Evolutionary conservation across 805 yeast genomes (phyloP).

Genomic region (Pichia eremophila): DNA sequence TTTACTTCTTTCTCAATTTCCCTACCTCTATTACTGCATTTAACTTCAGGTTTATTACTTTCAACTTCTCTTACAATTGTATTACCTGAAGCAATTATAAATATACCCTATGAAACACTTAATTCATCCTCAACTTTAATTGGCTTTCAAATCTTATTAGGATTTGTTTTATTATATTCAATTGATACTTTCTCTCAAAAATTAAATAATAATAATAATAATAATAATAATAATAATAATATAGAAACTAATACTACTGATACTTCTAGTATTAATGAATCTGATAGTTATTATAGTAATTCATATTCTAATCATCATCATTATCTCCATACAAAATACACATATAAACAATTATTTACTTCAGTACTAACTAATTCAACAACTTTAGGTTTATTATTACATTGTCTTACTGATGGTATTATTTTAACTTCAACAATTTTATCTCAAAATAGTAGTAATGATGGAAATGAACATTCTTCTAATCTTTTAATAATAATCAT

Average conservation of each 20-base stretch:
- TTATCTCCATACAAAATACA: not conserved
- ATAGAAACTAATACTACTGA: too few relatives aligned
- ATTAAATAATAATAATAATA: not conserved
- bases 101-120: not conserved
- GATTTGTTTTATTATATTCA: constrained; percentile 5
- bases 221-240: not conserved
- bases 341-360: not conserved
- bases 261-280: too few relatives aligned
- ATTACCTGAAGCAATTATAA: constrained; percentile 8
- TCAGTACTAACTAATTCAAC: constrained; percentile 35
- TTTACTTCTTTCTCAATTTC: not conserved
- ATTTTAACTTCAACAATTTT: constrained; percentile 48
- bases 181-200: constrained; percentile 4
- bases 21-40: constrained; percentile 2
- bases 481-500: constrained; percentile 36
- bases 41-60: constrained; percentile 10
- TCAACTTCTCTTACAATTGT: constrained; percentile 8
- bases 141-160: constrained; percentile 8
- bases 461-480: constrained; percentile 7
- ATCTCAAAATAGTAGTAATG: constrained; percentile 17
- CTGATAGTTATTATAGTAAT: too few relatives aligned
- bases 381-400: constrained; percentile 55
- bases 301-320: too few relatives aligned
- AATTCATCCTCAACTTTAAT: not conserved
- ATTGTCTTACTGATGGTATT: constrained; percentile 64